Evolutionary conservation across 1,284 basidiomycete species (phyloP).

Genomic region (Ceratobasidium sp.): DNA sequence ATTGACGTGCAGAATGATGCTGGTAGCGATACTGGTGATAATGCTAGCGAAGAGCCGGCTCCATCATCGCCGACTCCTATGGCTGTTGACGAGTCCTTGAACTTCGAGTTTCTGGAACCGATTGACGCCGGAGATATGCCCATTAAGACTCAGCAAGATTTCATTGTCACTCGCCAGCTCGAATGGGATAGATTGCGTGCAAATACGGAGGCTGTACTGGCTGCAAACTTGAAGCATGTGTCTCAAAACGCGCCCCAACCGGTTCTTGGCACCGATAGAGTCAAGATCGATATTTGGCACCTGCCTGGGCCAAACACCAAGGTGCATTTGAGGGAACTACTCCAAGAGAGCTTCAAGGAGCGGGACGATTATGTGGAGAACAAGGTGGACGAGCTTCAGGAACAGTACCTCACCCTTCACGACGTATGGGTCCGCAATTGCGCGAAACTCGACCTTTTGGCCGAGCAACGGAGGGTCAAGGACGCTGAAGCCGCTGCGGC

Average conservation of each 20-base stretch:
- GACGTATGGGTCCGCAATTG: conserved; percentile 75
- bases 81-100: background rate
- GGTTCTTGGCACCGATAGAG: background rate
- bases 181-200: conserved; percentile 3
- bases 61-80: background rate
- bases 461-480: conserved; percentile 50
- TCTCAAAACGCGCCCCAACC: background rate
- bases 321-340: background rate
- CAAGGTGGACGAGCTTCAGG: conserved; percentile 63
- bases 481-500: conserved; percentile 57
- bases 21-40: background rate
- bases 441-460: conserved; percentile 61
- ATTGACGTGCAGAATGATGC: background rate
- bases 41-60: background rate
- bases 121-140: background rate
- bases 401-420: conserved; percentile 72
- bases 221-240: conserved; percentile 19
- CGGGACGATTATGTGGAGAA: conserved; percentile 59
- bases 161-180: conserved; percentile 6
- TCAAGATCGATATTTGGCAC: conserved; percentile 11
- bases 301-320: background rate
- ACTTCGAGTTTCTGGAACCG: conserved; percentile 27
- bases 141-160: conserved; percentile 5
- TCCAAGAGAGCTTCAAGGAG: conserved; percentile 54
- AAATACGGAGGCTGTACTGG: conserved; percentile 13